Evolutionary conservation across 768 basidiomycete species (phyloP).

Genomic region (Naganishia onofrii): DNA sequence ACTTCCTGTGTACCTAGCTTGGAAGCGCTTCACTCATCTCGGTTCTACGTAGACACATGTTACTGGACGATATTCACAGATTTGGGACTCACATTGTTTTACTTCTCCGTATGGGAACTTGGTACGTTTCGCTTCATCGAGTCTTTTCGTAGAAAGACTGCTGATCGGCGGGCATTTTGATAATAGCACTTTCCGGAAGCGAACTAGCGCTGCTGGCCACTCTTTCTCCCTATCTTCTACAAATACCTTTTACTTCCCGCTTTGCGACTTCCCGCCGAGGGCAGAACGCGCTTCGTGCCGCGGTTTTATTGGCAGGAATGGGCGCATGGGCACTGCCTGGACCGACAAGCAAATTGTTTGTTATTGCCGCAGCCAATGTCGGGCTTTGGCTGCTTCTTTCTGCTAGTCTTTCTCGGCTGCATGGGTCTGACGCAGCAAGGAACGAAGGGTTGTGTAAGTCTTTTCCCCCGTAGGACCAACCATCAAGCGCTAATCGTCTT

Average conservation of each 20-base stretch:
- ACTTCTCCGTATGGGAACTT: conserved; percentile 88
- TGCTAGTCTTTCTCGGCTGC: conserved; percentile 60
- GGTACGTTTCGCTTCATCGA: conserved; percentile 53
- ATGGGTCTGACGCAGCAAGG: conserved; percentile 40
- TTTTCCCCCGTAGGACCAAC: not conserved
- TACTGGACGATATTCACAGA: conserved; percentile 82
- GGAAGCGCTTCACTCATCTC: not conserved
- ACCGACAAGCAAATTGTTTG: conserved; percentile 55
- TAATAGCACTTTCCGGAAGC: conserved; percentile 65
- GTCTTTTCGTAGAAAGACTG: not conserved
- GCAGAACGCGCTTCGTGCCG: conserved; percentile 56
- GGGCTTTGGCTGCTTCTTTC: conserved; percentile 58
- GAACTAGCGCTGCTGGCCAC: conserved; percentile 72
- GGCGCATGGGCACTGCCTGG: conserved; percentile 60
- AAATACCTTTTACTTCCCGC: conserved; percentile 55
- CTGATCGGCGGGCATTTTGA: not conserved
- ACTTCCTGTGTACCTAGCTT: not conserved
- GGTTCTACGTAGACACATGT: conserved; percentile 34
- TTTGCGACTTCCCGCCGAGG: conserved; percentile 59
- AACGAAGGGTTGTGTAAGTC: conserved; percentile 45
- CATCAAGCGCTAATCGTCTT: not conserved
- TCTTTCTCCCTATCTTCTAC: conserved; percentile 67
- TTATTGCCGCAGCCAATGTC: conserved; percentile 61
- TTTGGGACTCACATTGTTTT: conserved; percentile 76
- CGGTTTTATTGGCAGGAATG: conserved; percentile 55